Conservation (phyloP, 2,329 filamentous ascomycete species). For the Uncinocarpus reesii region DNA sequence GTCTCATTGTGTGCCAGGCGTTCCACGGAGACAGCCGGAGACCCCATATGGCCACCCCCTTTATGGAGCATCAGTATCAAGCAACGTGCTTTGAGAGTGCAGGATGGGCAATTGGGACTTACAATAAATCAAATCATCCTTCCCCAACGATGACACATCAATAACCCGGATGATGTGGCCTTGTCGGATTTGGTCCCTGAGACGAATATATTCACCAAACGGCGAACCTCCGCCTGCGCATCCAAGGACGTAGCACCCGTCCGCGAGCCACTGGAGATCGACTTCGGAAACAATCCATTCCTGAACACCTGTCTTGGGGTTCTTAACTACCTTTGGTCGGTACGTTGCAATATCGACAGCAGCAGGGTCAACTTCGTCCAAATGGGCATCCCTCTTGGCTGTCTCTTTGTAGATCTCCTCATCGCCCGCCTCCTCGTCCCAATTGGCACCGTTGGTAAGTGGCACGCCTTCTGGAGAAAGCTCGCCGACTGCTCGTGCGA, state of each 20-base stretch:
- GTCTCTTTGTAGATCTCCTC: constrained; percentile 18
- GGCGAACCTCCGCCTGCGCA: constrained; percentile 42
- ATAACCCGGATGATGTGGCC: constrained; percentile 35
- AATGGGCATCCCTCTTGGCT: constrained; percentile 14
- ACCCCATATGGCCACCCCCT: constrained; percentile 49
- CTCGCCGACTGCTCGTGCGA: constrained; percentile 51
- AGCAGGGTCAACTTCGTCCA: constrained; percentile 12
- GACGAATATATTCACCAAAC: constrained; percentile 36
- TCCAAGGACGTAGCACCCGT: constrained; percentile 42
- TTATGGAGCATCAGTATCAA: constrained; percentile 20
- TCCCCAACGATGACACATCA: constrained; percentile 35
- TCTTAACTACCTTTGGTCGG: constrained; percentile 32
- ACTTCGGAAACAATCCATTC: constrained; percentile 38
- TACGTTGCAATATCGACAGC: constrained; percentile 29
- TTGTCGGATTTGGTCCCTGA: constrained; percentile 32
- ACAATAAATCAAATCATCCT: constrained; percentile 38
- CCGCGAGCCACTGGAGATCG: constrained; percentile 39
- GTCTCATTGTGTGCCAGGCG: constrained; percentile 49
- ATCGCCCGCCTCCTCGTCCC: constrained; percentile 21
- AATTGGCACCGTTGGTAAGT: constrained; percentile 18
- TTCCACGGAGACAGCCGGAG: constrained; percentile 52
- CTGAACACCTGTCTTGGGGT: constrained; percentile 18
- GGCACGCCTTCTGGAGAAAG: constrained; percentile 34
- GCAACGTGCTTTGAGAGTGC: too few species aligned
- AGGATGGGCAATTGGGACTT: constrained; percentile 26